Percentiles rank a stretch among this genome's conserved stretches.
These are phyloP conservation scores for Dendrobium catenatum DNA, from an alignment of 106 monocot genomes.

Conservation along the genomic window DNA sequence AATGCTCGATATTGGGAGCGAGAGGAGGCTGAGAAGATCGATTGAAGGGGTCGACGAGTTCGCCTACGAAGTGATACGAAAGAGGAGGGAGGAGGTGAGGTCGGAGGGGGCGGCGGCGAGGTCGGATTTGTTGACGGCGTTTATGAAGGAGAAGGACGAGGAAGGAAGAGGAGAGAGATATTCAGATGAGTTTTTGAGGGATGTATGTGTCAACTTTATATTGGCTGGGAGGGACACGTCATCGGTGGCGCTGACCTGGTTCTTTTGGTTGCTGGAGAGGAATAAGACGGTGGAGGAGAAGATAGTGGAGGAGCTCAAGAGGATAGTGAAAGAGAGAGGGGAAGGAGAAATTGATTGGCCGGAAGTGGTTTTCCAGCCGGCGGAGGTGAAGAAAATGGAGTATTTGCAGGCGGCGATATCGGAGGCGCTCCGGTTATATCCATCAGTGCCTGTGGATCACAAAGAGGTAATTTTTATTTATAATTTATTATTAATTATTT, in stretches of 20 bases:
- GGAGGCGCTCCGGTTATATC: constrained; percentile 81
- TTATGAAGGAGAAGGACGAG: constrained; percentile 55
- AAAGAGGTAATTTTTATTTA: constrained; percentile 42
- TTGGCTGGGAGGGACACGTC: constrained; percentile 94
- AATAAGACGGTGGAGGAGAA: constrained; percentile 36
- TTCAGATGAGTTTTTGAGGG: constrained; percentile 79
- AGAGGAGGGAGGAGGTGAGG: constrained; percentile 72
- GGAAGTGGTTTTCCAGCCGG: constrained; percentile 43
- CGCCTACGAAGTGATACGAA: constrained; percentile 65
- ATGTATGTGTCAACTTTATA: constrained; percentile 93
- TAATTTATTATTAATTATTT: background rate
- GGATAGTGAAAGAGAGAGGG: constrained; percentile 31
- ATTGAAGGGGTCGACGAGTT: constrained; percentile 58
- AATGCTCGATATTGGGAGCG: constrained; percentile 37
- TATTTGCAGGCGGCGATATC: constrained; percentile 91
- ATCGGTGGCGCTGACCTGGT: constrained; percentile 92
- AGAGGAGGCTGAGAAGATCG: constrained; percentile 40
- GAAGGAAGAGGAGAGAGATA: constrained; percentile 25
- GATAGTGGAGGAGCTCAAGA: constrained; percentile 40
- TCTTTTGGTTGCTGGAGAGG: constrained; percentile 56
- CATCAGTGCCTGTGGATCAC: constrained; percentile 93
- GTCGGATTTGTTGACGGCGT: constrained; percentile 66
- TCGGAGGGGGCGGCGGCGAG: constrained; percentile 10
- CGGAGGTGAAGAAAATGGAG: constrained; percentile 88
- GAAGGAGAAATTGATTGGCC: background rate